Evolutionary conservation across 2,329 filamentous ascomycete species (phyloP).

Genomic region (Leptosphaerulina australis): DNA sequence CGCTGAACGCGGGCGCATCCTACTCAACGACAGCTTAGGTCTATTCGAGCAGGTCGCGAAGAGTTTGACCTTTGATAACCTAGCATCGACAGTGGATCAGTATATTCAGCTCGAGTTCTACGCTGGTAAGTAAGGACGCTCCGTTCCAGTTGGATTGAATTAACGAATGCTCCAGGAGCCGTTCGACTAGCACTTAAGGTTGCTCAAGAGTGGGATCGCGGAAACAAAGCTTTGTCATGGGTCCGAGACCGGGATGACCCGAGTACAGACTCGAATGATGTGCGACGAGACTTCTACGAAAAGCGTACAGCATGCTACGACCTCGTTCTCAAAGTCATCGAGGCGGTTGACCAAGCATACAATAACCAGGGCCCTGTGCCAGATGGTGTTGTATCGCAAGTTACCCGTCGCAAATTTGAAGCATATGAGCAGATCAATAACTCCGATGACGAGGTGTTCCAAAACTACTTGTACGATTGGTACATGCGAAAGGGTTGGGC

Average conservation of each 20-base stretch:
- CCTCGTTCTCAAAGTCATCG: constrained; percentile 82
- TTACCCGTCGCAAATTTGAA: constrained; percentile 80
- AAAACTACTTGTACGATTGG: constrained; percentile 97
- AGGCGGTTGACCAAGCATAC: constrained; percentile 74
- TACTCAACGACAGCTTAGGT: constrained; percentile 86
- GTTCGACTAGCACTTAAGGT: constrained; percentile 86
- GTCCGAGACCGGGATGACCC: constrained; percentile 78
- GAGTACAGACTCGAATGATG: constrained; percentile 72
- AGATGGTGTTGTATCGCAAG: constrained; percentile 77
- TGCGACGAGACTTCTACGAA: constrained; percentile 69
- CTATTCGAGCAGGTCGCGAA: constrained; percentile 89
- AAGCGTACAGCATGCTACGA: constrained; percentile 81
- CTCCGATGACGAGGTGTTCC: constrained; percentile 90
- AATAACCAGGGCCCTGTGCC: constrained; percentile 71
- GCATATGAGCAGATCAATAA: constrained; percentile 89
- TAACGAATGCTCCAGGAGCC: constrained; percentile 59
- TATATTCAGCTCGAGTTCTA: constrained; percentile 87
- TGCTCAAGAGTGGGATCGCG: constrained; percentile 82
- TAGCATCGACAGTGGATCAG: constrained; percentile 76
- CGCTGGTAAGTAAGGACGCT: constrained; percentile 59
- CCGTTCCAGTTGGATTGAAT: not conserved
- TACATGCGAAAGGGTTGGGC: constrained; percentile 85
- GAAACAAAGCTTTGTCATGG: constrained; percentile 84
- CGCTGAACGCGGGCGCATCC: constrained; percentile 74
- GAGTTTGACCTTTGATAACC: constrained; percentile 78